phyloP scores from a whole-genome alignment of 1,284 basidiomycete species.

The Apiotrichum veenhuisii region DNA sequence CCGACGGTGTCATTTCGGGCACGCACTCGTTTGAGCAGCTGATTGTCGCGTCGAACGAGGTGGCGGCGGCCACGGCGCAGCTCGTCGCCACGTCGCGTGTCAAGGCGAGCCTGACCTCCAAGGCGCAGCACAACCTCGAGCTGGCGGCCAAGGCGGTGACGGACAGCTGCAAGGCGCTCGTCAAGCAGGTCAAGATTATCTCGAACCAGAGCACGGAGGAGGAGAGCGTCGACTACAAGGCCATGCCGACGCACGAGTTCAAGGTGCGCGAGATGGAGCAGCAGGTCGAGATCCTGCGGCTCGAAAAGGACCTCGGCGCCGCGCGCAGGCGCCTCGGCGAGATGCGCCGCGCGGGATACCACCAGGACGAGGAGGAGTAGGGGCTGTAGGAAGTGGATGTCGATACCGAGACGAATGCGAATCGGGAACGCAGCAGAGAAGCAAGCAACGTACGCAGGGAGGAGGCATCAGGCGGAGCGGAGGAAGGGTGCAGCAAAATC shows the following conservation, averaged over 20 bases:
- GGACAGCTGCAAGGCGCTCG: constrained; percentile 95
- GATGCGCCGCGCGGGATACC: constrained; percentile 81
- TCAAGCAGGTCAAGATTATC: constrained; percentile 93
- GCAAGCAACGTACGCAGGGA: neutral
- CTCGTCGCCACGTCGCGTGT: constrained; percentile 97
- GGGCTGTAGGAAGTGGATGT: neutral
- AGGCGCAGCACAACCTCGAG: constrained; percentile 94
- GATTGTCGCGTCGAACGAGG: constrained; percentile 98
- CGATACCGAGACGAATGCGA: too few relatives aligned
- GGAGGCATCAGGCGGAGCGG: neutral
- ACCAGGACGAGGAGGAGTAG: constrained; percentile 43
- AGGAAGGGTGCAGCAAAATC: too few relatives aligned
- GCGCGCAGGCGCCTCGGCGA: constrained; percentile 79
- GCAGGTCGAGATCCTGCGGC: constrained; percentile 92
- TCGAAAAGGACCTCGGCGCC: constrained; percentile 92
- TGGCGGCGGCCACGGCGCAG: constrained; percentile 93
- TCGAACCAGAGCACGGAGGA: constrained; percentile 76
- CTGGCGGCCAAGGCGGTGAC: constrained; percentile 96
- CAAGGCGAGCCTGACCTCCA: constrained; percentile 97
- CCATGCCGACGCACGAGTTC: constrained; percentile 92
- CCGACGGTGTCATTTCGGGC: constrained; percentile 94
- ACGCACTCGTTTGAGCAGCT: constrained; percentile 97
- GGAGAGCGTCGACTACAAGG: constrained; percentile 82
- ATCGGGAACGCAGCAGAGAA: too few relatives aligned
- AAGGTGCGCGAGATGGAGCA: constrained; percentile 98